Base-by-base conservation (phyloP, 2,329 filamentous ascomycete species). In the Scedosporium aurantiacum region DNA sequence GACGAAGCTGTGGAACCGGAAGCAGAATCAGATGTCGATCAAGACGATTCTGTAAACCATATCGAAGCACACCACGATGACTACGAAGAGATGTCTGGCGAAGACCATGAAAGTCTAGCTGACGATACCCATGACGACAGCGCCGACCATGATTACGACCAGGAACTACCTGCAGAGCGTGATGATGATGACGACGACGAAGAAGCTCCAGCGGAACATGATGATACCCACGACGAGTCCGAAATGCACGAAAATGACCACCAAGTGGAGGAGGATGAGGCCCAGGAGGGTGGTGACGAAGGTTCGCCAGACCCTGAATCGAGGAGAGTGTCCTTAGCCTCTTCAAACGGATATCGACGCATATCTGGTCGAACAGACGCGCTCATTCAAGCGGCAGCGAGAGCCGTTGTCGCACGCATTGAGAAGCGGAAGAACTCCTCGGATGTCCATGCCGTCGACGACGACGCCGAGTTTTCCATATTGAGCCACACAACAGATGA, bases 331-430 rank as follows among this genome's bases (percentile, higher is more conserved):
- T 58, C 37, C 2, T 5, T 37, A 41, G 14, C 7, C 18, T 54
- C 58, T 12, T 61, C 59, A 10, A 21, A 27, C 8, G 54, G 50
- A 18, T 27, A 69, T 18, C 69, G 76, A 27, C 74, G 75, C n/a
- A 69, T 72, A 1, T 79, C 77, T 1, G 67, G 71, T 8, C 72
- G 75, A 4, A 80, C 81, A 2, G 78, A 83, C 65, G 79, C 78
- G 5, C 71, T 81, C 41, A 82, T 83, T 63, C 78, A 82, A 37
- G 77, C 76, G 25, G 80, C 80, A 0, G 80, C 80, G 1, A 73
- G 76, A 58, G 78, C 78, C 23, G 79, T 82, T 14, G 74, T 82
- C 8, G 76, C 75, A 2, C 76, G 75, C 47, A 75, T 81, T 16
- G 76, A 78, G 61, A 67, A 73, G 41, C 71, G 32, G 7, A 40